Evolutionary conservation across 1,139 yeast genomes (phyloP).

Genomic region (Scheffersomyces parashehatae): DNA sequence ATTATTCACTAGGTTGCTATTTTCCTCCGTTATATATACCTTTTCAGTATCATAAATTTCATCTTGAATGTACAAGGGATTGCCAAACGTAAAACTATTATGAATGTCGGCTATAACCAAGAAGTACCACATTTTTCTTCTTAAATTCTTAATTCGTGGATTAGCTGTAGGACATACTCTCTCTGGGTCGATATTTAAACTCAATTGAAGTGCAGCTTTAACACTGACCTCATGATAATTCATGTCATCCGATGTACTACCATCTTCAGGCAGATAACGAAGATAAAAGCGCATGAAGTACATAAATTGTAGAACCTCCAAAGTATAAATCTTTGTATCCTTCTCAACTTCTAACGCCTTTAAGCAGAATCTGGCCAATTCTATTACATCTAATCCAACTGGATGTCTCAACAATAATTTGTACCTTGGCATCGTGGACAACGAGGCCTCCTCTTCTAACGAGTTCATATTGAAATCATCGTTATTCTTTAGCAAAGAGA

Average conservation of each 20-base stretch:
- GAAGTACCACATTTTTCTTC: slow-evolving; percentile 18
- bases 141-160: slow-evolving; percentile 12
- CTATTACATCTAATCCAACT: slow-evolving; percentile 29
- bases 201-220: slow-evolving; percentile 14
- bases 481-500: slow-evolving; percentile 17
- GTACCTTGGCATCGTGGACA: too few species aligned
- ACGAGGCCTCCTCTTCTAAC: too few species aligned
- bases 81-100: slow-evolving; percentile 13
- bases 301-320: slow-evolving; percentile 15
- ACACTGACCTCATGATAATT: slow-evolving; percentile 12
- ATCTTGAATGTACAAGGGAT: slow-evolving; percentile 6
- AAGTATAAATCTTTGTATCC: slow-evolving; percentile 3
- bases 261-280: slow-evolving; percentile 18
- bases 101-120: slow-evolving; percentile 12
- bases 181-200: slow-evolving; percentile 14
- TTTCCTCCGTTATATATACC: slow-evolving; percentile 3
- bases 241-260: slow-evolving; percentile 15
- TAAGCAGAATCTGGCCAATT: slow-evolving; percentile 28
- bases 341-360: slow-evolving; percentile 6
- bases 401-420: slow-evolving; percentile 25
- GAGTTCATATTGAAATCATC: slow-evolving; percentile 11
- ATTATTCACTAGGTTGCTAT: slow-evolving; percentile 9
- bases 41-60: background rate
- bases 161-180: slow-evolving; percentile 11
- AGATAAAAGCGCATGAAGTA: slow-evolving; percentile 13